Evolutionary conservation across 495 filamentous ascomycete species (phyloP).

Genomic region (Monascus purpureus): DNA sequence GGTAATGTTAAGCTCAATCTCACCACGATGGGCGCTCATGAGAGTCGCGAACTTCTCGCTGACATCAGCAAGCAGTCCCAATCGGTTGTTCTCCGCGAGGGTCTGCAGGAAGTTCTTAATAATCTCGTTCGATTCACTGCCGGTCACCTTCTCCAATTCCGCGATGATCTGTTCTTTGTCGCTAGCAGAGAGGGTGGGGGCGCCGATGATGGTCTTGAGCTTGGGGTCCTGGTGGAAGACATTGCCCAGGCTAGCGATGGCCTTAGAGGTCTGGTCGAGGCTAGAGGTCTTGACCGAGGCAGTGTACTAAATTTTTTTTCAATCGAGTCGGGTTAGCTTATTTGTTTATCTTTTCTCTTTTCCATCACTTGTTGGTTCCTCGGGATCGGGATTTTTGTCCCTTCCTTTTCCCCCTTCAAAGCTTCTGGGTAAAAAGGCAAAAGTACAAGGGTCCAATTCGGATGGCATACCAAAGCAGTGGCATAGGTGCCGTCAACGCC

Average conservation of each 20-base stretch:
- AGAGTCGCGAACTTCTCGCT: slow-evolving; percentile 76
- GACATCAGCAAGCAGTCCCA: slow-evolving; percentile 67
- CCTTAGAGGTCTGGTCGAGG: slow-evolving; percentile 70
- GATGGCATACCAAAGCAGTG: slow-evolving; percentile 76
- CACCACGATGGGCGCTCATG: slow-evolving; percentile 79
- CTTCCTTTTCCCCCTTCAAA: not conserved
- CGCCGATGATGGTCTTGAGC: slow-evolving; percentile 56
- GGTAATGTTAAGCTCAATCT: slow-evolving; percentile 84
- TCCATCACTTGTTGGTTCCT: slow-evolving; percentile 2
- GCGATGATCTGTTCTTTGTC: slow-evolving; percentile 76
- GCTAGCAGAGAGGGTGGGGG: slow-evolving; percentile 58
- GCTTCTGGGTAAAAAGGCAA: slow-evolving; percentile 4
- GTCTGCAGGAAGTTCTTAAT: slow-evolving; percentile 87
- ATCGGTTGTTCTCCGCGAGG: slow-evolving; percentile 89
- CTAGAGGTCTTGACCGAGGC: slow-evolving; percentile 74
- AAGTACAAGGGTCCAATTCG: too few species aligned
- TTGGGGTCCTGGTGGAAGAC: slow-evolving; percentile 69
- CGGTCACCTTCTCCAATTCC: slow-evolving; percentile 70
- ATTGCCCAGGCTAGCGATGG: slow-evolving; percentile 53
- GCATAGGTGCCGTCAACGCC: slow-evolving; percentile 97
- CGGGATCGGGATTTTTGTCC: not conserved
- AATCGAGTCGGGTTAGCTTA: not conserved
- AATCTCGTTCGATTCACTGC: slow-evolving; percentile 58
- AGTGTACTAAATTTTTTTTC: slow-evolving; percentile 73
- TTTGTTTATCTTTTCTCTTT: slow-evolving; percentile 1